Base-by-base conservation (phyloP, 768 basidiomycete genomes). In the Xerocomellus dryophilus region DNA sequence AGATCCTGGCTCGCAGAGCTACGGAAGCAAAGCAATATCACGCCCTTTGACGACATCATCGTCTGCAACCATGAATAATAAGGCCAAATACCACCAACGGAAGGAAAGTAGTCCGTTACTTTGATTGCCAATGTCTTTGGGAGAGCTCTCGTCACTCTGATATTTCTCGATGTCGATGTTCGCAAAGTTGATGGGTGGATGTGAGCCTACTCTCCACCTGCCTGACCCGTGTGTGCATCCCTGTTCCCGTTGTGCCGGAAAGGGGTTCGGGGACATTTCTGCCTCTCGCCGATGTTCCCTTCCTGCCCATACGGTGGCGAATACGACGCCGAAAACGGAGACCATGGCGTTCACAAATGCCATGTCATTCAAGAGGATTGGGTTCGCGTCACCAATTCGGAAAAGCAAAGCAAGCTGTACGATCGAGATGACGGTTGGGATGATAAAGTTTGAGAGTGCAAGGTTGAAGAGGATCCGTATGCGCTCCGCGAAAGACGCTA, bases 381-480 rank as follows among this genome's bases (percentile, higher is more conserved):
- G 4, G 7, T 47, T 8, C 7, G 8, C 20, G 43, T 46, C 40
- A 12, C 62, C 51, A 18, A 41, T 15, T 46, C 53, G 56, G 47
- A 62, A 69, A 17, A 69, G 50, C 38, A 67, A 36, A 12, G 53
- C 53, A 25, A 64, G 53, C 40, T 65, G 68, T 14, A 50, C 62
- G 38, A 69, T 51, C 23, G 62, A 70, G 32, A 66, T 47, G 38
- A 70, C 21, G n/a, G 59, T 60, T 1, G 70, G 69, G 17, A 67
- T 48, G 20, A 64, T 38, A 43, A 70, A 71, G 42, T 69, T 69
- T 7, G 65, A 61, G 41, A 63, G 62, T 3, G 67, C 63, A 4
- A 71, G 50, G 32, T 54, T 61, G 48, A 47, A 63, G 15, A 71
- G 56, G 21, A 43, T 65, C 10, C 43, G 58, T 17, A 65, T 31